Conservation (phyloP, 176 grass and related monocot species). For the Juncus inflexus region DNA sequence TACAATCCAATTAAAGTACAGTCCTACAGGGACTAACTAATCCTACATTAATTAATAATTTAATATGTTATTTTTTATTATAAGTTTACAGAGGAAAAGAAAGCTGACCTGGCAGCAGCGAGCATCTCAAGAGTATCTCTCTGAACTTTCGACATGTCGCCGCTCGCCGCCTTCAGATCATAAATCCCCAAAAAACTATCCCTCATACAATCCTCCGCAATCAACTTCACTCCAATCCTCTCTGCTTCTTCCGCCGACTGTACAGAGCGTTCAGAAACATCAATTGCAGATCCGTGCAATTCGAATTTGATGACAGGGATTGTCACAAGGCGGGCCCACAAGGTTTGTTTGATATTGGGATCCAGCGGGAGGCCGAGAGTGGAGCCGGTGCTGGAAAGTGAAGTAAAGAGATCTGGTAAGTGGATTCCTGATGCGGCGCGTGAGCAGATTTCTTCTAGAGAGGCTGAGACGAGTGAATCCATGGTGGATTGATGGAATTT, state of each 20-base stretch:
- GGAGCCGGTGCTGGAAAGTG: constrained; percentile 26
- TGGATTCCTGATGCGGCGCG: constrained; percentile 43
- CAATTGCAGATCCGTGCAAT: constrained; percentile 40
- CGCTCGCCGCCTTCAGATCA: constrained; percentile 53
- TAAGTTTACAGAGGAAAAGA: constrained; percentile 3
- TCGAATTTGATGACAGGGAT: constrained; percentile 50
- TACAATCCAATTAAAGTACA: no score
- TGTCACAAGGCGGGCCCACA: constrained; percentile 63
- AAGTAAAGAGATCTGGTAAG: constrained; percentile 48
- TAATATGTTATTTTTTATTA: constrained; percentile 2
- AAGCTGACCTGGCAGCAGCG: constrained; percentile 62
- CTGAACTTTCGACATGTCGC: constrained; percentile 55
- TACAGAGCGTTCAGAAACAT: constrained; percentile 38
- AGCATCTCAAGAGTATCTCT: constrained; percentile 51
- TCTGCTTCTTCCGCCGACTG: constrained; percentile 56
- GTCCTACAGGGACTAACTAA: no score
- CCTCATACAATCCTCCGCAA: constrained; percentile 50
- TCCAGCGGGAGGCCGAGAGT: constrained; percentile 41
- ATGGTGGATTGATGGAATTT: constrained; percentile 23
- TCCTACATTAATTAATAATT: no score
- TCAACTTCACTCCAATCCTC: constrained; percentile 40
- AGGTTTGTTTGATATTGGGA: constrained; percentile 38
- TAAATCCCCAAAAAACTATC: constrained; percentile 86
- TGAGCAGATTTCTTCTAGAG: constrained; percentile 77
- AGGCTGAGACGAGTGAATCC: constrained; percentile 66